Evolutionary conservation across 345 rosid species (phyloP), one percentile per base, ranked within the genome.

Genomic region (Citropsis articulata): DNA sequence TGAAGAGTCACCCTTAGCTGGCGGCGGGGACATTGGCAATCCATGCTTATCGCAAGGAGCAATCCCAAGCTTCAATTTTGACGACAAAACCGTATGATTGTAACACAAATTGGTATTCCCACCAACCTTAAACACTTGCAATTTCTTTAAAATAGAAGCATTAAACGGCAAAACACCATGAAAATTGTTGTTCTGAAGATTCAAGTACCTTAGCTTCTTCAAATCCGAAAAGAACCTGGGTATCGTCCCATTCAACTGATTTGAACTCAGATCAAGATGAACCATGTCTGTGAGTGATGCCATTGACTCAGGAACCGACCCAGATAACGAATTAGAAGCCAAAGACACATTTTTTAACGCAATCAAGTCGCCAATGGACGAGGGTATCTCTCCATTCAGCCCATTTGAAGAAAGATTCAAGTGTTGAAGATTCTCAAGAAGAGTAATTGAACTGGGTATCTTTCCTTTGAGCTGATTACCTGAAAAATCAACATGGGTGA

Each of bases 11-110:
- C 83, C 93, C 75, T 89, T 96, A 0, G 91, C 84, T 9, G 98
- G 91, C 30, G 97, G 97, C 0, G 95, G 97, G 22, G 97, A 90
- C 87, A 92, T 24, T 25, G 99, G 97, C 81, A 92, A 75, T 10
- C 99, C 99, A 73, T 94, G 95, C 83, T 91, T 96, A 81, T 96
- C 98, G 36, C 98, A 96, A 4, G 77, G 79, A 40, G 97, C 92
- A 72, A 96, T 89, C 75, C 99, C 98, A 45, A 94, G 86, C 83
- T 91, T 96, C 91, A 94, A 42, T 85, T 90, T 92, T 35, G 93
- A 84, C 0, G 98, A 87, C 75, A 92, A 56, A 53, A 83, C 81
- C 7, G 97, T 83, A 67, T 88, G 97, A 75, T 94, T 96, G 71
- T 91, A 94, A 76, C 99, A 96, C 77, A 96, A 81, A 78, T 92